phyloP scores from a whole-genome alignment of 2,329 filamentous ascomycete genomes.

The Xylogone sp. region DNA sequence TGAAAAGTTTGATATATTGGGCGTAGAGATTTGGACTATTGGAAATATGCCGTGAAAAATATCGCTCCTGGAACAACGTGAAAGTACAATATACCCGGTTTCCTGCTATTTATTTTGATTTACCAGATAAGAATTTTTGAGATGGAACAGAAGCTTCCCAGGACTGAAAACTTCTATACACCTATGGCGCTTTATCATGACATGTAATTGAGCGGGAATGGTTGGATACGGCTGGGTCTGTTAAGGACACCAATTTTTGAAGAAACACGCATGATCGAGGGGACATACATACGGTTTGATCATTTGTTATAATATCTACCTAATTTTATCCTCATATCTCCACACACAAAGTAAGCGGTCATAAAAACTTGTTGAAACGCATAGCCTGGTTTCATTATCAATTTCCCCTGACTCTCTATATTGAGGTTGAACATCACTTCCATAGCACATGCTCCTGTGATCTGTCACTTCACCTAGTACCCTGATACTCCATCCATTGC shows the following conservation, averaged over 20 bases:
- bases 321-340: constrained; percentile 35
- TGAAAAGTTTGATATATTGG: constrained; percentile 84
- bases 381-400: constrained; percentile 29
- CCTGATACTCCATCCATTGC: constrained; percentile 53
- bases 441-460: constrained; percentile 95
- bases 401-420: constrained; percentile 5
- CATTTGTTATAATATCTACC: constrained; percentile 32
- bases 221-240: neutral
- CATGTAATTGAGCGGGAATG: too few relatives aligned
- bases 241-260: too few relatives aligned
- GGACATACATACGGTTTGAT: neutral
- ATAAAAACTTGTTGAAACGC: constrained; percentile 75
- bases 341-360: constrained; percentile 69
- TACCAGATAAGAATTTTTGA: neutral
- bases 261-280: too few relatives aligned
- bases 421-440: constrained; percentile 61
- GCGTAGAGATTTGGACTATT: constrained; percentile 91
- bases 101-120: neutral
- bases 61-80: neutral
- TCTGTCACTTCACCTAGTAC: constrained; percentile 73
- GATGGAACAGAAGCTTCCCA: neutral
- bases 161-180: neutral
- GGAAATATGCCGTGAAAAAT: constrained; percentile 42
- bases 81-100: constrained; percentile 1
- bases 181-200: neutral